Base-by-base conservation (phyloP, 805 yeast genomes). In the Pichia heedii region DNA sequence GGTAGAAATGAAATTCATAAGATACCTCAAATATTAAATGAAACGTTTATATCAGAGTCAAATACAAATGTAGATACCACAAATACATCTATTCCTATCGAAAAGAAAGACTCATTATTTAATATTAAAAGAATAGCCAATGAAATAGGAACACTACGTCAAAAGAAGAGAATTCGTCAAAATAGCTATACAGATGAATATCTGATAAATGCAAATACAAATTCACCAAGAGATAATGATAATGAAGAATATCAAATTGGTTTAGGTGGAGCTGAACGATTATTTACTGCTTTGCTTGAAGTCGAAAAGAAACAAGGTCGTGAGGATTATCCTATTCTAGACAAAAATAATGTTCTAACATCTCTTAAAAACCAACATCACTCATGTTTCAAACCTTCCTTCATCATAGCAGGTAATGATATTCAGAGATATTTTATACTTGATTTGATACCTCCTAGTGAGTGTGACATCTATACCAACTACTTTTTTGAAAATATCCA, bases 401-500 rank as follows among this genome's bases (percentile, higher is more conserved):
- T 33, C n/a, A 22, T 22, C 16, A 30, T 39, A 2, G 22, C 33
- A 18, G 44, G 42, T 24, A 34, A 39, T 21, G 38, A 39, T 12
- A 22, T 47, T 27, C 38, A 37, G 19, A 37, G 44, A 24, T 32
- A 33, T 30, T 15, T 50, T 18, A 7, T 52, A 42, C 12, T 61
- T 54, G 47, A 68, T 63, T 13, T 38, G 48, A 22, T 43, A 53
- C 22, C 51, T 3, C 20, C 21, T 36, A 53, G 51, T 3, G 63
- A 60, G 37, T 62, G 66, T 6, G 56, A 55, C 36, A 40, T 43
- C 32, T 61, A 62, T 39, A 56, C 63, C 3, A 56, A 60, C 9
- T 47, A 51, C 12, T 68, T 68, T 50, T 66, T 68, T 48, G 42
- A 50, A 10, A 53, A 58, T 27, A 51, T 67, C 11, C 69, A 67